Evolutionary conservation across 495 filamentous ascomycete species (phyloP), one percentile per base, ranked within the genome.

Genomic region (Xylaria palmicola): DNA sequence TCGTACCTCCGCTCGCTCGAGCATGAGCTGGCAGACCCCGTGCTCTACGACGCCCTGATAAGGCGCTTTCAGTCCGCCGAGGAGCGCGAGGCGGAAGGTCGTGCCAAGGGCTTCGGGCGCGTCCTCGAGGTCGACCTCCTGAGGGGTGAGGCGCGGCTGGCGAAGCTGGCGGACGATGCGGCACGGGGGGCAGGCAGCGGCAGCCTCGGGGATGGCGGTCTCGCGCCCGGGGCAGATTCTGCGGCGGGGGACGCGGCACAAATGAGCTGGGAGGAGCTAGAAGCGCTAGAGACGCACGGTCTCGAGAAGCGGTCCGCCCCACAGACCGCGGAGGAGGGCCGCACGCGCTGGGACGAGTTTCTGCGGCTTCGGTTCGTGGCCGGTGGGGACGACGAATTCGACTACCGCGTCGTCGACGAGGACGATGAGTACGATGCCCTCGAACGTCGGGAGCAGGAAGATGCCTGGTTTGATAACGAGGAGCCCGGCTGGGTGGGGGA

Each of bases 31-130:
- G 71, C 78, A 9, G 90, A 92, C 72, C 90, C 90, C 0, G 77
- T 93, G 22, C 81, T 92, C 43, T 92, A 95, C 76, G 90, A 93
- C 69, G 83, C 84, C 55, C 78, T 92, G 13, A 84, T 95, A 65
- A 86, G 89, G 44, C 88, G 87, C 62, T 93, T 92, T 72, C 90
- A 91, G 54, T 85, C 85, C 3, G 70, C 88, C 13, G 79, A 81
- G 13, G 90, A 95, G 75, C 81, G 90, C 53, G 87, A 91, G 71
- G 82, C 79, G 13, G 88, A 91, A 60, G 89, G 87, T 12, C 83
- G 83, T 13, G 77, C 74, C 3, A 90, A 89, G 68, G 90, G 91
- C 1, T 92, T 90, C 68, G 85, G 87, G 3, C 87, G 89, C 12
- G 75, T 86, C 3, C 79, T 93, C 0, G 86, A 92, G 67, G 83